Base-by-base conservation (phyloP, 129 eudicot genomes). In the Mikania micrantha region DNA sequence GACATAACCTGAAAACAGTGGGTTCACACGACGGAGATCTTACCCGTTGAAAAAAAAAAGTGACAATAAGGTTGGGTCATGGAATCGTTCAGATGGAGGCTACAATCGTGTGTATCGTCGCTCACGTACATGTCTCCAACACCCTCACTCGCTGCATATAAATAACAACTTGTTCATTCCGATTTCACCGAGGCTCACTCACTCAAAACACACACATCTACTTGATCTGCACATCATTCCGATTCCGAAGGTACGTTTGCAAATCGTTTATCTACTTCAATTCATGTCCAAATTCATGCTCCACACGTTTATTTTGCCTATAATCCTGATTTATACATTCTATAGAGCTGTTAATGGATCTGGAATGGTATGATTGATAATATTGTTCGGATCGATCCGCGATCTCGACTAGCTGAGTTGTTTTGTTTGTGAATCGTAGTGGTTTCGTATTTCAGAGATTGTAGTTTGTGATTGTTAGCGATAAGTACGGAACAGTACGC, bases 121-220 rank as follows among this genome's bases (percentile, higher is more conserved):
- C 59, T 4, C 58, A 74, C 66, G 47, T 17, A 74, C 72, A 41
- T n/a, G n/a, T n/a, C n/a, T n/a, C 32, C 57, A 56, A 57, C 62
- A 65, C 64, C 61, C 41, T 48, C 60, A 9, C 17, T 59, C 59
- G 22, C 59, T 63, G 21, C 41, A 62, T 56, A 44, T 66, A 58
- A 32, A 67, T 44, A 67, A 22, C 15, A 53, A 34, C 25, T 45
- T 20, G 7, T 7, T 67, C 69, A 24, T 62, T 67, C 79, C 74
- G 79, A 75, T 66, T 41, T 57, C 54, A 3, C 24, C 74, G 74
- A 75, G 21, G 67, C n/a, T 34, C 62, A 22, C 27, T 9, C 66
- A 66, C 73, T 40, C 72, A 40, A 10, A 44, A 41, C 53, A 66
- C 68, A 22, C 50, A 22, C 41, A 42, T 17, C 54, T 36, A 57